Base-by-base conservation (phyloP, 805 yeast species). In the Teunomyces kruisii region DNA sequence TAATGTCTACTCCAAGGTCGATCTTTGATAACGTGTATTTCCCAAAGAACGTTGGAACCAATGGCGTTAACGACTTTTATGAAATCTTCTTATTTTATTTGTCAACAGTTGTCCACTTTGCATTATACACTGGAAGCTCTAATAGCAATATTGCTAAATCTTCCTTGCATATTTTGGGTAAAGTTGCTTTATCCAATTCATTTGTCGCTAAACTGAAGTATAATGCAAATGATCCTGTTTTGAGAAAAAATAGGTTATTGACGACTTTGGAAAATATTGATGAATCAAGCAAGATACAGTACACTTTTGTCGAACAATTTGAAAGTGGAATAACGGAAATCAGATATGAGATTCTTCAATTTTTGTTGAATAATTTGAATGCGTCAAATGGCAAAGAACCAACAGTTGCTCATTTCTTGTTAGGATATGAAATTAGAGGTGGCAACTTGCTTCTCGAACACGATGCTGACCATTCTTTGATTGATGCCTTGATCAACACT, bases 241-340 rank as follows among this genome's bases (percentile, higher is more conserved):
- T 79, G 29, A 65, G 74, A 8, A 79, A 74, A 43, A 83, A 83
- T 49, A 79, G 90, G 51, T 65, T 92, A 10, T 62, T 91, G 39
- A 81, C 88, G 0, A 74, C 87, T 31, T 75, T 86, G 43, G 86
- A 84, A 54, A 84, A 90, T 12, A 79, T 86, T 27, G 88, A 88
- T 52, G 97, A 91, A 53, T 81, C 96, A 0, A 68, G 76, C 1
- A 75, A 91, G 51, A 86, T 92, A 31, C 79, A 86, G 48, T 79
- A 78, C 53, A 81, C 89, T 0, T 82, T 90, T 47, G 81, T 88
- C 33, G 78, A 80, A 32, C 96, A 88, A 56, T 58, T 72, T 35
- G 70, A 75, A 32, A 62, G 65, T 1, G 52, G 57, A n/a, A 61
- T 68, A 6, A 64, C 69, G 6, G 67, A 64, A 4, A 57, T 81